phyloP scores from a whole-genome alignment of 1,284 basidiomycete species.

The Grifola frondosa region DNA sequence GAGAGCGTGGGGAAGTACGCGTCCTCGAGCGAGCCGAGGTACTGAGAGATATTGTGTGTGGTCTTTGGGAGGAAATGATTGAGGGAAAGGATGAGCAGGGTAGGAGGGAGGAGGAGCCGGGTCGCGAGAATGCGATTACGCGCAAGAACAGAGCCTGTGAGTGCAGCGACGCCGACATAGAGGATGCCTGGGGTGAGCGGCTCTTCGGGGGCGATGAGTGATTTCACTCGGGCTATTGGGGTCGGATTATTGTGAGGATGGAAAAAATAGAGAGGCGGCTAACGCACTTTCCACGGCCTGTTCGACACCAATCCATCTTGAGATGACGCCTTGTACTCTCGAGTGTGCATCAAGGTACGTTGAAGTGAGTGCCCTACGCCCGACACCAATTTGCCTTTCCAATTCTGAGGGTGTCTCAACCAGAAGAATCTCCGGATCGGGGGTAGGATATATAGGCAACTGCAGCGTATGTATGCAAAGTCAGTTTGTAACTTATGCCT shows the following conservation, averaged over 20 bases:
- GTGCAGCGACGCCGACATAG: constrained; percentile 85
- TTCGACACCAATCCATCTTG: constrained; percentile 81
- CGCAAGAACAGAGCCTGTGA: constrained; percentile 84
- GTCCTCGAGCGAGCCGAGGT: constrained; percentile 72
- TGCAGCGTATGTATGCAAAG: constrained; percentile 36
- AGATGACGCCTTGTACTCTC: constrained; percentile 69
- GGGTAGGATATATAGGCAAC: constrained; percentile 78
- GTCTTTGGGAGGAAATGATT: constrained; percentile 83
- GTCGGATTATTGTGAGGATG: neutral
- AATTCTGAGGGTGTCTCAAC: constrained; percentile 72
- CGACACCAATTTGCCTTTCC: constrained; percentile 68
- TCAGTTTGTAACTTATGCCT: neutral
- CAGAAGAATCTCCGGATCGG: constrained; percentile 62
- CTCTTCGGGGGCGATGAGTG: constrained; percentile 77
- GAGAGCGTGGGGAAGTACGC: constrained; percentile 66
- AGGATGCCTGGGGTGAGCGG: constrained; percentile 82
- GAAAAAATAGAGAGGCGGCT: neutral
- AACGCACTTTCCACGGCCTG: constrained; percentile 79
- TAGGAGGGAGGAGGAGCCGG: constrained; percentile 70
- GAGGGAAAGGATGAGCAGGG: constrained; percentile 63
- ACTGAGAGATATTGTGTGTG: constrained; percentile 63
- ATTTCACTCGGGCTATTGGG: constrained; percentile 71
- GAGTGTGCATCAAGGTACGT: constrained; percentile 56
- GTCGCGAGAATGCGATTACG: constrained; percentile 70
- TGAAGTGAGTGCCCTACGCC: constrained; percentile 54